Evolutionary conservation across 768 basidiomycete species (phyloP).

Genomic region (Serendipita indica): DNA sequence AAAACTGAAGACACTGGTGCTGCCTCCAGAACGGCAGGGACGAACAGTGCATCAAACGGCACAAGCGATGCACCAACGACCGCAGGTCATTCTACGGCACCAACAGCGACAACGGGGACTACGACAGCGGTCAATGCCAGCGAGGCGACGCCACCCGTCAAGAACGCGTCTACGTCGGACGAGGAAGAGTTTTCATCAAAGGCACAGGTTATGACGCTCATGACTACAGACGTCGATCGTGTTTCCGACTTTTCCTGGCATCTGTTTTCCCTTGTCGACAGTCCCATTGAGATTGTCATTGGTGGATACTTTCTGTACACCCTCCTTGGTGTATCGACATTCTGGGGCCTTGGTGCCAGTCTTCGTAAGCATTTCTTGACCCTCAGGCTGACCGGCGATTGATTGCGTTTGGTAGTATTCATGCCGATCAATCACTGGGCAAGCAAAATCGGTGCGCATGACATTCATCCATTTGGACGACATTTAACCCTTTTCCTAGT

Average conservation of each 20-base stretch:
- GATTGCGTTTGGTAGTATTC: constrained; percentile 21
- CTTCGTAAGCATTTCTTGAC: not conserved
- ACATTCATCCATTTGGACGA: not conserved
- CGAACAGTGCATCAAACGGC: constrained; percentile 12
- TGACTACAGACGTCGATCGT: constrained; percentile 89
- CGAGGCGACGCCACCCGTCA: constrained; percentile 8
- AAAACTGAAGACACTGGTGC: not conserved
- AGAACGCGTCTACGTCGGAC: constrained; percentile 24
- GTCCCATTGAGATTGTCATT: constrained; percentile 62
- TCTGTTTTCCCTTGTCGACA: constrained; percentile 58
- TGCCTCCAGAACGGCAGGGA: too few relatives aligned
- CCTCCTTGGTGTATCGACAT: constrained; percentile 41
- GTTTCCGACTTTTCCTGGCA: constrained; percentile 77
- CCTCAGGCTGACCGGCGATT: not conserved
- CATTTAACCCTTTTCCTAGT: constrained; percentile 25
- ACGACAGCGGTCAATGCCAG: constrained; percentile 14
- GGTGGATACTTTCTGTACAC: constrained; percentile 64
- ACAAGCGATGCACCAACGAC: constrained; percentile 12
- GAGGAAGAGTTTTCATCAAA: constrained; percentile 40
- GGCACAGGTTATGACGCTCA: constrained; percentile 83
- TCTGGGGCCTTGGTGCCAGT: constrained; percentile 9
- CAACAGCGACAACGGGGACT: constrained; percentile 14
- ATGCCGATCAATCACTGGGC: constrained; percentile 73
- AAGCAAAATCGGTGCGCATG: constrained; percentile 36
- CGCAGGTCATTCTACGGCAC: not conserved